These are phyloP conservation scores for Erodium trifolium DNA, from an alignment of 441 rosid species.

Conservation along the genomic window DNA sequence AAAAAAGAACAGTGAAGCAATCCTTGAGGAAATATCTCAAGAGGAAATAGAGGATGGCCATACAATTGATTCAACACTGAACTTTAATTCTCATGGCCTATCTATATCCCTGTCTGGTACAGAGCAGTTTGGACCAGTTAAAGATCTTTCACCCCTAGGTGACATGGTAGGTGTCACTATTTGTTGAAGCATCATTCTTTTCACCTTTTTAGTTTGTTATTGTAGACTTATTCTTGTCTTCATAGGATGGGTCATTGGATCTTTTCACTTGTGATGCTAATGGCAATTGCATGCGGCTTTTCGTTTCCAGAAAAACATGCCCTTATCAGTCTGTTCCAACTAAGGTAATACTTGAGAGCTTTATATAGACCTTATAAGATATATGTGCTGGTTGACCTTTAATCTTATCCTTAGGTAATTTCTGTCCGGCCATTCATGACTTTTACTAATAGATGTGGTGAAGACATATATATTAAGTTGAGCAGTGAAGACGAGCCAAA, in stretches of 20 bases:
- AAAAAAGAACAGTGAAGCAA: slow-evolving; percentile 35
- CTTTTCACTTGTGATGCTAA: slow-evolving; percentile 63
- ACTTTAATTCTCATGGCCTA: slow-evolving; percentile 64
- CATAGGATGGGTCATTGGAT: slow-evolving; percentile 95
- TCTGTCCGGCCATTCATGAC: slow-evolving; percentile 93
- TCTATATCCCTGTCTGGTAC: slow-evolving; percentile 47
- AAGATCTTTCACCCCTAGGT: slow-evolving; percentile 84
- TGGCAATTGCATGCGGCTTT: slow-evolving; percentile 74
- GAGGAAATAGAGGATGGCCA: slow-evolving; percentile 78
- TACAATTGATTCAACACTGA: slow-evolving; percentile 90
- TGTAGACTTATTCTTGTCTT: slow-evolving; percentile 17
- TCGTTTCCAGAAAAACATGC: slow-evolving; percentile 78
- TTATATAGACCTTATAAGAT: slow-evolving; percentile 10
- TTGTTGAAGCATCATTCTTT: slow-evolving; percentile 17
- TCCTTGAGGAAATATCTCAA: slow-evolving; percentile 58
- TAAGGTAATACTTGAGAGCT: slow-evolving; percentile 44
- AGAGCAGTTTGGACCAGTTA: slow-evolving; percentile 62
- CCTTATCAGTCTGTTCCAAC: slow-evolving; percentile 83
- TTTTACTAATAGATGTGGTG: slow-evolving; percentile 90
- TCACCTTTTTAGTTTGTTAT: slow-evolving; percentile 8
- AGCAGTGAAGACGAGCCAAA: slow-evolving; percentile 76
- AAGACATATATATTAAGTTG: slow-evolving; percentile 60
- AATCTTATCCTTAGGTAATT: slow-evolving; percentile 50
- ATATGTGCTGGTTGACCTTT: slow-evolving; percentile 14
- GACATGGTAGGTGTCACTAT: slow-evolving; percentile 58